Evolutionary conservation across 768 basidiomycete genomes (phyloP).

Genomic region (Multifurca ochricompacta): DNA sequence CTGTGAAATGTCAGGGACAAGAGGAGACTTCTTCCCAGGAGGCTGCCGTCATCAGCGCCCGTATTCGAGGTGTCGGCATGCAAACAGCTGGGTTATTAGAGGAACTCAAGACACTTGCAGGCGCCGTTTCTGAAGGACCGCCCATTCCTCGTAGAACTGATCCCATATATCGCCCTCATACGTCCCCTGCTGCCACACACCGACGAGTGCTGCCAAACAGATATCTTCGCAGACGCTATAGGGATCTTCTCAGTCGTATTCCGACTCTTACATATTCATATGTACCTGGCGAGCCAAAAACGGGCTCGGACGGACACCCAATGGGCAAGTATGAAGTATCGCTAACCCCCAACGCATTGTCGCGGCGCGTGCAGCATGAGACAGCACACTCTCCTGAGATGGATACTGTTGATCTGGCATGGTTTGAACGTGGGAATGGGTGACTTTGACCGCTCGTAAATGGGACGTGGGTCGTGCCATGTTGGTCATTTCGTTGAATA

Average conservation of each 20-base stretch:
- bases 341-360: constrained; percentile 28
- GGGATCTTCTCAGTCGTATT: constrained; percentile 47
- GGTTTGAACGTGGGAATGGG: constrained; percentile 24
- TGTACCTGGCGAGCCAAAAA: neutral
- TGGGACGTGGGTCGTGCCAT: no score
- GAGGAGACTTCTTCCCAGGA: constrained; percentile 12
- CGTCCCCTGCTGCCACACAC: neutral
- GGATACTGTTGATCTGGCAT: constrained; percentile 29
- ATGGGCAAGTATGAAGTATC: constrained; percentile 28
- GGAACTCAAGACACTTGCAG: constrained; percentile 40
- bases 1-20: constrained; percentile 20
- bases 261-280: constrained; percentile 41
- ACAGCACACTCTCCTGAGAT: constrained; percentile 21
- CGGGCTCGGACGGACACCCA: neutral
- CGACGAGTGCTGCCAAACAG: constrained; percentile 13
- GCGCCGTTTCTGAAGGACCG: constrained; percentile 24
- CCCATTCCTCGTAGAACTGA: constrained; percentile 9
- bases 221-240: constrained; percentile 45
- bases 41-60: constrained; percentile 21
- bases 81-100: constrained; percentile 38
- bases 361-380: constrained; percentile 3
- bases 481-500: no score
- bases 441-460: neutral
- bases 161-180: neutral
- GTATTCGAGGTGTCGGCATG: constrained; percentile 34